Evolutionary conservation across 2,329 filamentous ascomycete species (phyloP), one percentile per base, ranked within the genome.

Genomic region (Chaetomium strumarium): DNA sequence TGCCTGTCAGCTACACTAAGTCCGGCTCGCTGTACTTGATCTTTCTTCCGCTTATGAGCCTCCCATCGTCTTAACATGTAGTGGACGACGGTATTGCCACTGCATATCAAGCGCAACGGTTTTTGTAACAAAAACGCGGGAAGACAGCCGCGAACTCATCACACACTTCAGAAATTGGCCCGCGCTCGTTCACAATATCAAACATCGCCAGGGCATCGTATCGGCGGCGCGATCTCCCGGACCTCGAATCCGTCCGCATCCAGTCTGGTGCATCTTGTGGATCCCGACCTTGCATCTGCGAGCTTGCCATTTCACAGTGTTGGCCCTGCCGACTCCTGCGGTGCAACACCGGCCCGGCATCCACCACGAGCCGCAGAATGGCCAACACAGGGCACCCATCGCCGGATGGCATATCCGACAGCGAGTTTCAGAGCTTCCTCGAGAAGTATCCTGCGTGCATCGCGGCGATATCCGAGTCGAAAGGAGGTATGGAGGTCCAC

Each of bases 391-490:
- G 52, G 46, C 33, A 46, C 31, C 57, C 57, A 12, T 65, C 64
- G 53, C 57, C 59, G 42, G 60, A 60, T 51, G 53, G 51, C 41
- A 66, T 67, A 47, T 62, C 63, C 52, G 55, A 49, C 46, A 43
- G 50, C 20, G 61, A 63, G 36, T 67, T 67, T 50, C 49, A 58
- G 20, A 42, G 55, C 30, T 57, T 52, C 16, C 62, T 66, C 36
- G 53, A 46, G 11, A 53, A 46, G 43, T 67, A 67, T 47, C 57
- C 60, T 37, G 52, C 55, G 36, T 57, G 58, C 46, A 52, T 67
- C 36, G 63, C 72, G 38, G 63, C 66, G 3, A 69, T 78, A 17
- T 79, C 77, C 1, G 62, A 63, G 6, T 63, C 67, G 30, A 80
- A 78, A 64, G 62, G 66, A 45, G 65, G 76, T 78, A 64, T 53